Percentiles rank a stretch among this genome's conserved stretches.
Evolutionary conservation across 208 protist genomes (phyloP).

Genomic region (Trypanosoma avium): DNA sequence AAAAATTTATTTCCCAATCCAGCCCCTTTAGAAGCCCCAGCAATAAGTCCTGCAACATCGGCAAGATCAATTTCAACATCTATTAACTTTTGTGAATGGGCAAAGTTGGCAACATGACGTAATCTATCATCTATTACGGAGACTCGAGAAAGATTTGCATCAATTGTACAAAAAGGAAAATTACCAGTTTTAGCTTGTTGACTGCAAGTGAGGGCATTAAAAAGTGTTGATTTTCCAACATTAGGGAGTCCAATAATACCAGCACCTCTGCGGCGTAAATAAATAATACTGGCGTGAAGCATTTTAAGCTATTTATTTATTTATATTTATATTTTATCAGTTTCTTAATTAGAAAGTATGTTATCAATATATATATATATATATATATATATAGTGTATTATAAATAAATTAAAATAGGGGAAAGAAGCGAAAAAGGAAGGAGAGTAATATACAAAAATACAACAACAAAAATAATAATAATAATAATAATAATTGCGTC

Average conservation of each 20-base stretch:
- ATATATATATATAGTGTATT: too few relatives aligned
- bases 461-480: too few relatives aligned
- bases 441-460: too few relatives aligned
- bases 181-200: slow-evolving; percentile 91
- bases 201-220: slow-evolving; percentile 92
- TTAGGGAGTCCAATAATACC: slow-evolving; percentile 92
- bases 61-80: slow-evolving; percentile 84
- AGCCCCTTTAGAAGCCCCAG: slow-evolving; percentile 78
- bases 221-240: slow-evolving; percentile 92
- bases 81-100: slow-evolving; percentile 58
- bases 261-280: slow-evolving; percentile 51
- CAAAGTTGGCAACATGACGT: slow-evolving; percentile 65
- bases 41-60: slow-evolving; percentile 91
- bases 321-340: too few relatives aligned
- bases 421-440: too few relatives aligned
- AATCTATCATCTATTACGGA: slow-evolving; percentile 78
- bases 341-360: too few relatives aligned
- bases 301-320: slow-evolving; percentile 17
- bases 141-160: slow-evolving; percentile 84
- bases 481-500: too few relatives aligned
- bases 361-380: not conserved
- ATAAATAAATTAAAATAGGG: too few relatives aligned
- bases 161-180: slow-evolving; percentile 93
- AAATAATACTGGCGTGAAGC: slow-evolving; percentile 11
- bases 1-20: slow-evolving; percentile 91